phyloP scores from a whole-genome alignment of 2,329 filamentous ascomycete species.

The Cytospora paraplurivora region DNA sequence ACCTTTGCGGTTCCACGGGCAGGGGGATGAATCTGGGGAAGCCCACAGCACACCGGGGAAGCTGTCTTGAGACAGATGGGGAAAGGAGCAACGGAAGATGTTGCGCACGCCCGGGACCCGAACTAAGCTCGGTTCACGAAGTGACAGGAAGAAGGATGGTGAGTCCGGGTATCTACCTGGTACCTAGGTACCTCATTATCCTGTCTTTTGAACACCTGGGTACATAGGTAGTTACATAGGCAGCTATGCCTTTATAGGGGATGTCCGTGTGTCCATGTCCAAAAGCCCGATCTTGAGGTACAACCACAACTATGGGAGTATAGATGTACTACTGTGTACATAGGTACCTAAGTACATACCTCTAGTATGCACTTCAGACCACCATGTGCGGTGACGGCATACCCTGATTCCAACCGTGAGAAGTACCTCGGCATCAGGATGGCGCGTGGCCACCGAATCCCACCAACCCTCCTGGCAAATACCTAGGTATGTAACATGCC shows the following conservation, averaged over 20 bases:
- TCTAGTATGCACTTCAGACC: background rate
- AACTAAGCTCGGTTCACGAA: background rate
- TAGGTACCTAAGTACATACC: constrained; percentile 3
- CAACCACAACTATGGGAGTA: too few species aligned
- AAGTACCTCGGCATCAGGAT: constrained; percentile 26
- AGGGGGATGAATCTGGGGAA: constrained; percentile 11
- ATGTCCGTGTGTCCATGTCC: too few species aligned
- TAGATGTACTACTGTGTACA: background rate
- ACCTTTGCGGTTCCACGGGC: background rate
- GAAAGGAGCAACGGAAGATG: background rate
- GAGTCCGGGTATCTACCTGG: background rate
- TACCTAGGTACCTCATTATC: background rate
- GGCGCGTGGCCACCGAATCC: constrained; percentile 12
- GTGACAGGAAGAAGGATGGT: background rate
- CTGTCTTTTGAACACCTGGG: background rate
- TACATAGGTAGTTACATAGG: too few species aligned
- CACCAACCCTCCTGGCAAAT: background rate
- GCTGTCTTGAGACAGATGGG: background rate
- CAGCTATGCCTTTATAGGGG: background rate
- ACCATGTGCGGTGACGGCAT: constrained; percentile 5
- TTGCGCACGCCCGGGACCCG: background rate
- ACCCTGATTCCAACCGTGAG: background rate
- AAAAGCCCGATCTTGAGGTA: too few species aligned
- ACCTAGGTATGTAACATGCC: background rate
- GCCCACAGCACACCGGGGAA: background rate